Base-by-base conservation (phyloP, 2,329 filamentous ascomycete genomes). In the Fusarium tuaranense region DNA sequence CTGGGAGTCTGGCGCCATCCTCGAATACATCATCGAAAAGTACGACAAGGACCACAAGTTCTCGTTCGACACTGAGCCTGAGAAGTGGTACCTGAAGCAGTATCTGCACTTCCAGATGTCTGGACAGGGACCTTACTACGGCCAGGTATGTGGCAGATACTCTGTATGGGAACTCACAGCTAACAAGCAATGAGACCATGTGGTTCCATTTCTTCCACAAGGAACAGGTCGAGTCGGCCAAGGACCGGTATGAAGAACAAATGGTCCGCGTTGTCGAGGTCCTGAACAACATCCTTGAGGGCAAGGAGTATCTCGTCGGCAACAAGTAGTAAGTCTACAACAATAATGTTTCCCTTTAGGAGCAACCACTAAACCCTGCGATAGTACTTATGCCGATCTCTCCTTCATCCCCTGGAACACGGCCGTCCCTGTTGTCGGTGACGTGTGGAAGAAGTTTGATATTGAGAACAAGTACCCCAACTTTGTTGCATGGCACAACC, bases 91-190 rank as follows among this genome's bases (percentile, higher is more conserved):
- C 16, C 36, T 59, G 57, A 59, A 81, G 72, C 82, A 84, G 74
- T 83, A 79, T 68, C 75, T 83, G 13, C 76, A 81, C 73, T 84
- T 84, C 68, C 83, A 85, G 60, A 80, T 80, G 72, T 84, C 81
- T 18, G 83, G 83, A 16, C 83, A 80, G 74, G 83, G 83, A 1
- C 83, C 83, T 2, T 84, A 85, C 67, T 84, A 75, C 55, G 81
- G 82, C 53, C 82, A 63, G 32, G 41, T 51, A n/a, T 22, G 36
- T 22, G 20, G 9, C 13, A 22, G 18, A 18, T 22, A 6, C 20
- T 7, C 25, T 16, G n/a, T 16, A 8, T 22, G 18, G 22, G 25
- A 22, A 46, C 39, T 10, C 22, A 14, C 4, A 10, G 22, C 39
- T 61, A 27, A 61, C 59, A 20, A 8, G 27, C 2, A 32, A 32